These are phyloP conservation scores for Phoenix dactylifera DNA, from an alignment of 176 grass and related monocot genomes.

Conservation along the genomic window DNA sequence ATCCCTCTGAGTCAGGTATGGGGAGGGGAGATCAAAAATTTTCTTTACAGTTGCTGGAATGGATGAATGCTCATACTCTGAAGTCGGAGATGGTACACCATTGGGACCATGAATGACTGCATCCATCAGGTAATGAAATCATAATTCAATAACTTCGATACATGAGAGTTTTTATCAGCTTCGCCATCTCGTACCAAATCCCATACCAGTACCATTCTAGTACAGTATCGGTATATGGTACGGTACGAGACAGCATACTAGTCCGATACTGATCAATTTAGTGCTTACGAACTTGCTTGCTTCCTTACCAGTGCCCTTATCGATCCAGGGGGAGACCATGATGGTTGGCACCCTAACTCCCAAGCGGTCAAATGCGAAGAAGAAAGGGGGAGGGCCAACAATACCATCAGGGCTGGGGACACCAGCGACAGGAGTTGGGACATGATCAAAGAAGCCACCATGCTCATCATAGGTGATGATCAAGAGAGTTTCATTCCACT, in stretches of 20 bases:
- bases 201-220: no score
- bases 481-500: conserved; percentile 87
- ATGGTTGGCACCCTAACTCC: conserved; percentile 78
- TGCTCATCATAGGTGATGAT: conserved; percentile 93
- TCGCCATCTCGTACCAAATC: no score
- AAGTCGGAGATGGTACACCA: conserved; percentile 57
- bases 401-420: conserved; percentile 81
- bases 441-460: conserved; percentile 85
- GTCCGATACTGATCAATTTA: no score
- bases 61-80: conserved; percentile 87
- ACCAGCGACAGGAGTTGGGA: conserved; percentile 49
- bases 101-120: conserved; percentile 65
- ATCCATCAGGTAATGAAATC: background rate
- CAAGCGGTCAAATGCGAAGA: conserved; percentile 67
- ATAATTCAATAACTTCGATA: background rate
- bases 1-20: conserved; percentile 62
- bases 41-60: conserved; percentile 86
- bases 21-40: conserved; percentile 58
- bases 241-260: no score
- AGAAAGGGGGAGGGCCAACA: conserved; percentile 61
- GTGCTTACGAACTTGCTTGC: no score
- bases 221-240: no score
- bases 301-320: conserved; percentile 59
- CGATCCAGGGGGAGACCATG: conserved; percentile 74
- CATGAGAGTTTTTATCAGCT: background rate